Evolutionary conservation across 768 basidiomycete species (phyloP), one percentile per base, ranked within the genome.

Genomic region (Termitomyces bulborhizus): DNA sequence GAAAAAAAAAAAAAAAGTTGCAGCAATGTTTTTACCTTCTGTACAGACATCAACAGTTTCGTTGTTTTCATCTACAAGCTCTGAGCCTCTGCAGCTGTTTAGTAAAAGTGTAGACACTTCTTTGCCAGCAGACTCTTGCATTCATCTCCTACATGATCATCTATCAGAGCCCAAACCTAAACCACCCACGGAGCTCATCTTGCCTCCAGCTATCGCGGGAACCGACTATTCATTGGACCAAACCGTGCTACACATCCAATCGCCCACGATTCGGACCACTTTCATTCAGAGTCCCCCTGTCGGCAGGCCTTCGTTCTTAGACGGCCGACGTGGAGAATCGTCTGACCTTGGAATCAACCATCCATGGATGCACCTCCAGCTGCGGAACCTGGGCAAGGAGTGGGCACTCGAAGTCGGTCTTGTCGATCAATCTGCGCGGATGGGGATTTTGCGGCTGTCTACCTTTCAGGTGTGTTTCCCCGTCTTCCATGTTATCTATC

Each of bases 381-480:
- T 86, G 44, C 82, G 87, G 46, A 78, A 84, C 63, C 55, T 91
- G 63, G 79, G 77, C 41, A 74, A 80, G 54, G 81, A 84, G 57
- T 90, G 86, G 86, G 78, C 84, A 15, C 82, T 91, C 58, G 88
- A 91, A 69, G 75, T 90, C 16, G 89, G 88, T 6, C 62, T 92
- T 29, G 80, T 84, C 52, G 90, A 92, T 71, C 77, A 76, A 53
- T 66, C 68, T 12, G 82, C 83, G 13, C 74, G 79, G 55, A 72
- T 72, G 58, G 89, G 90, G 3, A 67, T 80, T 49, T 65, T 90
- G 36, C 75, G 89, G 34, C 78, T 84, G 60, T 88, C 88, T 24
- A 91, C 90, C 6, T 92, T 92, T 60, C 90, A 91, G 86, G 90
- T 92, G 60, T 64, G 63, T 64, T 57, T 60, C 54, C 21, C 36